Evolutionary conservation across 352 stramenopile species (phyloP), one percentile per base, ranked within the genome.

Genomic region (Phytophthora pluvialis): DNA sequence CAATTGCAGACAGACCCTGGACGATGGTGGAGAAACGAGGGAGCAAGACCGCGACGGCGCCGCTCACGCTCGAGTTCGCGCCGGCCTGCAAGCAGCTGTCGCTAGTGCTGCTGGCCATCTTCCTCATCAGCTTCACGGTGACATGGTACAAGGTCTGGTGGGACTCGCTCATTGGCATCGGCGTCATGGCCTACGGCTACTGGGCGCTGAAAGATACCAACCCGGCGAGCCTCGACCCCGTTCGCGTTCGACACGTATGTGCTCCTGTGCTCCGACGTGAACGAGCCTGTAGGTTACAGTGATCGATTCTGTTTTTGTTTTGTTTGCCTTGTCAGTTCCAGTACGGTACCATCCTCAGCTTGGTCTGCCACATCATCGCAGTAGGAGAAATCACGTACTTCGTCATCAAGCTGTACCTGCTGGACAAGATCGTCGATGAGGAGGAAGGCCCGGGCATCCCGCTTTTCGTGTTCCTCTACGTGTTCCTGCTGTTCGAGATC

Each of bases 141-240:
- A 88, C 83, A 32, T 94, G 86, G 86, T 92, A 91, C 71, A 72
- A 74, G 39, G 81, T 94, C 33, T 94, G 81, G 82, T 94, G 85
- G 85, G 85, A 94, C 69, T 83, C 81, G 35, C 60, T 89, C 62
- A 81, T 92, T 40, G 78, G 75, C 4, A 33, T 94, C 3, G 18
- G 65, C 10, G 78, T 90, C 25, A 77, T 74, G 25, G 42, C 47
- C 13, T 76, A 70, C 25, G 86, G 83, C 28, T 91, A 88, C 60
- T 89, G 82, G 64, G 61, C 55, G 31, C 72, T 94, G 8, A 68
- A 50, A 35, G 69, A 89, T 61, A 75, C 72, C 28, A 84, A 81
- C 53, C 64, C 53, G 15, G 68, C 75, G 46, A 58, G 81, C 53
- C 78, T 86, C 40, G 76, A 83, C 51, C 58, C 70, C 28, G 45